These are phyloP conservation scores for Colletotrichum karsti DNA, from an alignment of 2,329 filamentous ascomycete genomes.

Conservation along the genomic window DNA sequence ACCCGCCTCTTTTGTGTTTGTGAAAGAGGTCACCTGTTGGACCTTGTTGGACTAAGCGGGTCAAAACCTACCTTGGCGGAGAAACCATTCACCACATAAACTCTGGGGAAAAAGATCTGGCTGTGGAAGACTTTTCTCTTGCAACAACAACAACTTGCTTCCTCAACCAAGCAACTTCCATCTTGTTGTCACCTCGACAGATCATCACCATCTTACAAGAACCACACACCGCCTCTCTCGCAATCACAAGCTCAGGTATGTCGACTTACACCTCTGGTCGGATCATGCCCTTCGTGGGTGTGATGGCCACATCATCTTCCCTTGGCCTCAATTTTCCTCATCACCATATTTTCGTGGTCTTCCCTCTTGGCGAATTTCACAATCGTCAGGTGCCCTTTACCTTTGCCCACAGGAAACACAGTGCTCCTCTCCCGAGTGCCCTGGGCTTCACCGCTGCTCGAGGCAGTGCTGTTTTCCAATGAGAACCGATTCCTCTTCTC, in stretches of 20 bases:
- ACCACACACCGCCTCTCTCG: not conserved
- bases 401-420: not conserved
- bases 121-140: not conserved
- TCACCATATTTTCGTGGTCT: no score
- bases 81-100: not conserved
- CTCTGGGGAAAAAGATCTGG: constrained; percentile 2
- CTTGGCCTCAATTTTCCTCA: not conserved
- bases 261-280: not conserved
- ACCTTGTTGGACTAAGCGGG: not conserved
- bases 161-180: not conserved
- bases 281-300: not conserved
- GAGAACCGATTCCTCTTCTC: not conserved
- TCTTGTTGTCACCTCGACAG: not conserved
- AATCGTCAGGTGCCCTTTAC: not conserved
- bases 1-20: constrained; percentile 9
- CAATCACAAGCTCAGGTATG: constrained; percentile 4
- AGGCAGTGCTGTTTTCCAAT: not conserved
- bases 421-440: not conserved
- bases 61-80: not conserved
- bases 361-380: not conserved
- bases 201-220: not conserved
- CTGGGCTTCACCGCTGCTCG: not conserved
- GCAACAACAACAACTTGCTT: constrained; percentile 3
- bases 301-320: not conserved
- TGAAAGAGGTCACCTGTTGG: constrained; percentile 3